Percentiles rank a stretch among this genome's conserved stretches.
These are phyloP conservation scores for Fusarium humuli DNA, from an alignment of 2,329 filamentous ascomycete genomes.

Conservation along the genomic window DNA sequence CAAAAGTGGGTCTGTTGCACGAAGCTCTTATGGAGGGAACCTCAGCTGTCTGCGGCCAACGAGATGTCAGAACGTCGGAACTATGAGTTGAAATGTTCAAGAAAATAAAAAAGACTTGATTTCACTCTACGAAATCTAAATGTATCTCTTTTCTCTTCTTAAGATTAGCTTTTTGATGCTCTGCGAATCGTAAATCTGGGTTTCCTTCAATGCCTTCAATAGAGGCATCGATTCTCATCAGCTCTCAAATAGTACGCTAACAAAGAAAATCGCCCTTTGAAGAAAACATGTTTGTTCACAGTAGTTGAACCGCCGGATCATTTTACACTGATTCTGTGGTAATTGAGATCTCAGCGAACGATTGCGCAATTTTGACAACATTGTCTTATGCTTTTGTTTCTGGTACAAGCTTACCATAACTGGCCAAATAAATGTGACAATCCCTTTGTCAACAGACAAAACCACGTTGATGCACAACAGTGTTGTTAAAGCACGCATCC, in stretches of 20 bases:
- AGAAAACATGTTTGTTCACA: too few relatives aligned
- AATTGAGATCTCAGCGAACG: fast-evolving
- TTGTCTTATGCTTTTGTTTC: too few relatives aligned
- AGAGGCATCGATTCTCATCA: too few relatives aligned
- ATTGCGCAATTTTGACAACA: too few relatives aligned
- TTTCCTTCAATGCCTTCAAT: neutral
- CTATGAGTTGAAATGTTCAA: too few relatives aligned
- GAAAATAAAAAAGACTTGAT: too few relatives aligned
- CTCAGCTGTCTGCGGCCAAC: neutral
- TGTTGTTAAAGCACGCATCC: fast-evolving
- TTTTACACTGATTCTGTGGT: neutral
- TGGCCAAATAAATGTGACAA: fast-evolving
- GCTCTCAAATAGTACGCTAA: too few relatives aligned
- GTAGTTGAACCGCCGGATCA: too few relatives aligned
- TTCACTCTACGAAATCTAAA: too few relatives aligned
- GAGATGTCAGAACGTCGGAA: neutral
- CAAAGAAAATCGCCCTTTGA: too few relatives aligned
- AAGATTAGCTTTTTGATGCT: fast-evolving
- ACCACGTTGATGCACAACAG: neutral
- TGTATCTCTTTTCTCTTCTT: too few relatives aligned
- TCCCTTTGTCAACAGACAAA: neutral
- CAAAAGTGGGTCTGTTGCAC: slow-evolving; percentile 10
- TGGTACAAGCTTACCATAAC: too few relatives aligned
- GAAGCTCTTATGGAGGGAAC: neutral
- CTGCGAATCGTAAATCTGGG: fast-evolving